These are phyloP conservation scores for Chlorella sp. DNA, from an alignment of 139 green algal genomes.

Conservation along the genomic window DNA sequence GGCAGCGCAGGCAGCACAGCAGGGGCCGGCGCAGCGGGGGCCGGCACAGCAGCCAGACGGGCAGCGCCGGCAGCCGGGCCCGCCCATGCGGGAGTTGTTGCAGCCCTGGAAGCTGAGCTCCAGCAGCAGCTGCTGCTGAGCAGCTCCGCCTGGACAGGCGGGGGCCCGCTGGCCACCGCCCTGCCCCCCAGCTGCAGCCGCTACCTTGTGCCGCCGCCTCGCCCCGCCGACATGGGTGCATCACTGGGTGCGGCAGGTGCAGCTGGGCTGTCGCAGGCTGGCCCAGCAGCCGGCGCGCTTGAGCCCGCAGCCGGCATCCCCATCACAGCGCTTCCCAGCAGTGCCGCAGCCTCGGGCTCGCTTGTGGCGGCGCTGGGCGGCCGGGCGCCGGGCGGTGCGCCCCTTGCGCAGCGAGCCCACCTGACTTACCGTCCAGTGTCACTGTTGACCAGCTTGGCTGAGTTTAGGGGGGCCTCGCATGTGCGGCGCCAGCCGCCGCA, in stretches of 20 bases:
- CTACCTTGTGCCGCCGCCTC: constrained; percentile 1
- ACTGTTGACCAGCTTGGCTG: constrained; percentile 34
- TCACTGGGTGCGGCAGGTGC: not conserved
- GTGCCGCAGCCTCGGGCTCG: not conserved
- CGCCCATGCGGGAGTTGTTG: not conserved
- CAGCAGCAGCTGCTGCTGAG: not conserved
- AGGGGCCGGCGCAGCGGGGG: not conserved
- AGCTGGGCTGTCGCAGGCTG: not conserved
- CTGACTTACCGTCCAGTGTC: constrained; percentile 16
- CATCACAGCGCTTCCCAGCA: not conserved
- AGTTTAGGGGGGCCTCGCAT: constrained; percentile 7
- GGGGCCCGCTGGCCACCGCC: not conserved
- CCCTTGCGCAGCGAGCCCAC: not conserved
- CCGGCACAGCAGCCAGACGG: not conserved
- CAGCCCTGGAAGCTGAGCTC: not conserved
- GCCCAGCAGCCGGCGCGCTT: too few species aligned
- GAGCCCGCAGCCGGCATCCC: not conserved
- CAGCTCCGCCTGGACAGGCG: not conserved
- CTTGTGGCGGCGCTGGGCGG: not conserved
- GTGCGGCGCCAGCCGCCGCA: constrained; percentile 26
- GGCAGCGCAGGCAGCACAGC: not conserved
- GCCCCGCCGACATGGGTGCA: not conserved
- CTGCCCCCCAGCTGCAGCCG: constrained; percentile 21
- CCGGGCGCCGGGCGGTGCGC: not conserved
- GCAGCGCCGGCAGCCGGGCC: not conserved